Evolutionary conservation across 257 asterid genomes (phyloP).

Genomic region (Haberlea rhodopensis): DNA sequence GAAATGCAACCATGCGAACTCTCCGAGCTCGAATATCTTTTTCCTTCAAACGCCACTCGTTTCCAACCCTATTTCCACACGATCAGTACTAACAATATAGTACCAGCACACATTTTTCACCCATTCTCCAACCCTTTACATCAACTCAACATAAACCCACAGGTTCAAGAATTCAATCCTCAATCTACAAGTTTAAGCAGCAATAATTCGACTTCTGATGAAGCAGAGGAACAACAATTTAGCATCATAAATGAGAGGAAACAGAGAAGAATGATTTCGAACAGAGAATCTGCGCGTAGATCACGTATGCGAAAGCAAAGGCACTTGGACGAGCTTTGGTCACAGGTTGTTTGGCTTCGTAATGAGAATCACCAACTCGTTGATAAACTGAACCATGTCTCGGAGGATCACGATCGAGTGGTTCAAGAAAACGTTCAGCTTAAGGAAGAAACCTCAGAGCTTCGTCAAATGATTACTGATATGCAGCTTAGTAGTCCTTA

Average conservation of each 20-base stretch:
- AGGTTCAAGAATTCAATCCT: slow-evolving; percentile 54
- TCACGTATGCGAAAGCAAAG: slow-evolving; percentile 94
- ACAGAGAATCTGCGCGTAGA: slow-evolving; percentile 80
- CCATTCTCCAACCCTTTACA: slow-evolving; percentile 44
- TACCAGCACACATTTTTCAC: slow-evolving; percentile 42
- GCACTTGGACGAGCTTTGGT: slow-evolving; percentile 89
- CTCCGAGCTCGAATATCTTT: too few relatives aligned
- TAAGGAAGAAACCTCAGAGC: slow-evolving; percentile 67
- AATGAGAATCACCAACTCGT: slow-evolving; percentile 75
- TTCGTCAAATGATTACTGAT: slow-evolving; percentile 59
- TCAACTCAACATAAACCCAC: slow-evolving; percentile 48
- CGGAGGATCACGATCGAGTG: slow-evolving; percentile 57
- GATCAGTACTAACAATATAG: slow-evolving; percentile 25
- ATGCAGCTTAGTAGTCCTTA: slow-evolving; percentile 62
- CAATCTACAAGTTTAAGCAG: slow-evolving; percentile 63
- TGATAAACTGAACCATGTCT: slow-evolving; percentile 56
- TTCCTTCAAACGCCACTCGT: neutral
- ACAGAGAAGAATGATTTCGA: slow-evolving; percentile 84
- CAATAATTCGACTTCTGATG: slow-evolving; percentile 83
- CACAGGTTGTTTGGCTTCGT: slow-evolving; percentile 76
- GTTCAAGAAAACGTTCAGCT: slow-evolving; percentile 69
- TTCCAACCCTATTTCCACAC: neutral
- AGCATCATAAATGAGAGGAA: slow-evolving; percentile 76
- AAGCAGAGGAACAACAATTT: slow-evolving; percentile 67
- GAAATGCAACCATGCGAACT: neutral